Evolutionary conservation across 805 yeast species (phyloP).

Genomic region (Yueomyces sp.): DNA sequence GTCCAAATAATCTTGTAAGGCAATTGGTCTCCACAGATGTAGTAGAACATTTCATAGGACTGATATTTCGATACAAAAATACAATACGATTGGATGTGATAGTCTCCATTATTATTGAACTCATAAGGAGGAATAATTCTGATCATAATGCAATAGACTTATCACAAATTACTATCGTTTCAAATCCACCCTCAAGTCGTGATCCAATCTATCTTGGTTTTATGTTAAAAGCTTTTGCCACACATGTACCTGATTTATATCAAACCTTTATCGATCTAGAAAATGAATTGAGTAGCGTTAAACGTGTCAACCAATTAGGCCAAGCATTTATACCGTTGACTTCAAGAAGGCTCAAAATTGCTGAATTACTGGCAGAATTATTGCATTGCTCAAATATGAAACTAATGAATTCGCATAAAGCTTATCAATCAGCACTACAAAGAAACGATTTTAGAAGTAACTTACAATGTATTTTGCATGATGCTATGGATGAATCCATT

Average conservation of each 20-base stretch:
- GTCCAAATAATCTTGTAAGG: conserved; percentile 84
- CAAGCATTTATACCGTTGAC: conserved; percentile 58
- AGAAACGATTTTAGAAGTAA: conserved; percentile 52
- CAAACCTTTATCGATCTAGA: conserved; percentile 1
- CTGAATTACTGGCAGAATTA: conserved; percentile 85
- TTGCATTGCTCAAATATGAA: conserved; percentile 95
- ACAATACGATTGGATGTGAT: conserved; percentile 80
- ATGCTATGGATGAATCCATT: neutral
- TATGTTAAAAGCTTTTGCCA: conserved; percentile 50
- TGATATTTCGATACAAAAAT: conserved; percentile 58
- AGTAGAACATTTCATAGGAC: conserved; percentile 47
- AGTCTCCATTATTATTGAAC: conserved; percentile 71
- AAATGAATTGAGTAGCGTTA: conserved; percentile 5
- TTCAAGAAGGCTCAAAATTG: conserved; percentile 76
- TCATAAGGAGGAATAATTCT: conserved; percentile 88
- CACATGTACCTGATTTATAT: conserved; percentile 29
- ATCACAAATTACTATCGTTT: conserved; percentile 56
- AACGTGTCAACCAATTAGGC: conserved; percentile 46
- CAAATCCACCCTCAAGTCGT: conserved; percentile 55
- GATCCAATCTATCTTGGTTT: conserved; percentile 88
- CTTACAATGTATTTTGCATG: neutral
- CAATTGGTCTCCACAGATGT: conserved; percentile 65
- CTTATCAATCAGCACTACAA: conserved; percentile 49
- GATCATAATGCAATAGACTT: conserved; percentile 61
- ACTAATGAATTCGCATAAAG: conserved; percentile 62